Base-by-base conservation (phyloP, 1,284 basidiomycete species). In the Gomphus bonarii region DNA sequence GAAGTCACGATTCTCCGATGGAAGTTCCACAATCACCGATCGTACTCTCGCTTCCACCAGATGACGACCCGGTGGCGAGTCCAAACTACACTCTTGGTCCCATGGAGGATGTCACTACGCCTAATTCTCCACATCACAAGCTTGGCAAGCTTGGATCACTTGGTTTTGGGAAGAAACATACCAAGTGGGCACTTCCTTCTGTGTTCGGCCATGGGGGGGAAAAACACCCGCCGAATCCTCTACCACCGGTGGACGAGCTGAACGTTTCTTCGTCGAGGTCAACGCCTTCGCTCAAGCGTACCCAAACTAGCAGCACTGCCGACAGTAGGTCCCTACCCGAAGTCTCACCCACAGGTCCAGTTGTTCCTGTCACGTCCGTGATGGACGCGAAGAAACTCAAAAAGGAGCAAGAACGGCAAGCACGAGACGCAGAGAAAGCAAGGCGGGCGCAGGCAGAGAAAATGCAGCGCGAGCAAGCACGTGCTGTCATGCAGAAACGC, bases 401-500 rank as follows among this genome's bases (percentile, higher is more conserved):
- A 77, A 94, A 95, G 75, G 90, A 95, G 70, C 90, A 89, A 1
- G 88, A 94, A 68, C 80, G 84, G 53, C 74, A 88, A 54, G 85
- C 87, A 38, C 82, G 83, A 58, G 92, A 97, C 69, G 88, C 90
- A 28, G 92, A 95, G 73, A 85, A 87, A 68, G 87, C 91, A 61
- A 85, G 87, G 61, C 89, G 93, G 60, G 82, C 85, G 59, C 80
- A 90, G 49, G 84, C 82, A 31, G 82, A 87, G 69, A 83, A 84
- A 67, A 81, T 72, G 65, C 80, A 84, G 63, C 79, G 75, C 64
- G 95, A 98, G 65, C 87, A 95, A 65, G 92, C 95, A 6, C 82
- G 95, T 54, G 94, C 93, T 40, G 95, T 98, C 69, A 88, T 98
- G 84, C 84, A 87, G 68, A 97, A 97, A 75, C 88, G 92, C 66